A percentile compares a stretch with the other conserved stretches of the same genome.
These are phyloP conservation scores for Plectosphaerella cucumerina DNA, from an alignment of 2,329 filamentous ascomycete species.

Conservation along the genomic window DNA sequence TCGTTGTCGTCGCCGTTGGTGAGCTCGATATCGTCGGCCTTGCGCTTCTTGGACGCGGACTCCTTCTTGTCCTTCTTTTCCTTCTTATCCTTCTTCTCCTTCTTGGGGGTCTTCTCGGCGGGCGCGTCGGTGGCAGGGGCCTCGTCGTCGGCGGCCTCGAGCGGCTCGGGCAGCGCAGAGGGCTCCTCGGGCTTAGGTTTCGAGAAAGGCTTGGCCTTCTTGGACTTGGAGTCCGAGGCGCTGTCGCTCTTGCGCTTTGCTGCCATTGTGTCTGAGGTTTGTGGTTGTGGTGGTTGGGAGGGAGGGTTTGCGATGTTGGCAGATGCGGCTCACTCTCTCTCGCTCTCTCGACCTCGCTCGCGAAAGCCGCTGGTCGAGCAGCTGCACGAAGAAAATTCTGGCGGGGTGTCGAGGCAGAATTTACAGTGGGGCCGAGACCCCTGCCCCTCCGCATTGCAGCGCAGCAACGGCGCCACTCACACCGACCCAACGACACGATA, in stretches of 20 bases:
- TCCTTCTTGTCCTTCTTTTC: conserved; percentile 27
- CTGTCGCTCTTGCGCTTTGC: conserved; percentile 19
- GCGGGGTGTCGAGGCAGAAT: conserved; percentile 1
- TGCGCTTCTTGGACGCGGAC: conserved; percentile 18
- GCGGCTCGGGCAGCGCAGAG: conserved; percentile 4
- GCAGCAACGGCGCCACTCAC: too few species aligned
- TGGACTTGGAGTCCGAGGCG: conserved; percentile 10
- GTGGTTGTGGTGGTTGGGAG: neutral
- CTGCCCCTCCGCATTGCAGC: too few species aligned
- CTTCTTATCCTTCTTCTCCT: conserved; percentile 24
- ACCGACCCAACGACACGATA: too few species aligned
- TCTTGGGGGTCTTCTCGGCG: conserved; percentile 22
- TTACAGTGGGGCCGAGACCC: neutral
- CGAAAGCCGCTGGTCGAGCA: neutral
- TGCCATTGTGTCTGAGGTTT: neutral
- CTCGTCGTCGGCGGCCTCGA: conserved; percentile 8
- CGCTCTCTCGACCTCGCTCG: too few species aligned
- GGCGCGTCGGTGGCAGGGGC: conserved; percentile 11
- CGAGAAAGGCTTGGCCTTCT: conserved; percentile 13
- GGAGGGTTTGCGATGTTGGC: too few species aligned
- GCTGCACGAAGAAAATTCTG: neutral
- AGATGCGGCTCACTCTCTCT: too few species aligned
- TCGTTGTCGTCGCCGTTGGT: conserved; percentile 14
- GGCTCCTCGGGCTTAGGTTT: conserved; percentile 19
- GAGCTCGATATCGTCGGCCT: conserved; percentile 11